These are phyloP conservation scores for Curvularia sp. DNA, from an alignment of 2,329 filamentous ascomycete genomes.

Conservation along the genomic window DNA sequence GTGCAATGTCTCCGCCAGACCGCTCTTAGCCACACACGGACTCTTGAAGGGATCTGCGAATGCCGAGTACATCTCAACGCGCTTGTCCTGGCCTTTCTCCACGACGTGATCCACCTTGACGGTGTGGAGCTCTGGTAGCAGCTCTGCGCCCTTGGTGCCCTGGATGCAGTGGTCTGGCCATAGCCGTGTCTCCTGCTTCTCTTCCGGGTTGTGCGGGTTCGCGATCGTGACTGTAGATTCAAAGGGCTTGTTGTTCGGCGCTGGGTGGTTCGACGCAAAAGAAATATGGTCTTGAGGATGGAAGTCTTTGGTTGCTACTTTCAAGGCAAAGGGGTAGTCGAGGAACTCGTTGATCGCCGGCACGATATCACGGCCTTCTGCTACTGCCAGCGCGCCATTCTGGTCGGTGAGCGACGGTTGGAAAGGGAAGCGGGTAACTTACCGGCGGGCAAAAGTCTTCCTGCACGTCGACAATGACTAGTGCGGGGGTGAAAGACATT, in stretches of 20 bases:
- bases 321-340: slow-evolving; percentile 71
- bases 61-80: slow-evolving; percentile 92
- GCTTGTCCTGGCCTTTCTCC: slow-evolving; percentile 76
- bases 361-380: slow-evolving; percentile 72
- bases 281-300: slow-evolving; percentile 86
- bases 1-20: slow-evolving; percentile 66
- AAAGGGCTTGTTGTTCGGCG: slow-evolving; percentile 71
- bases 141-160: slow-evolving; percentile 71
- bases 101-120: slow-evolving; percentile 69
- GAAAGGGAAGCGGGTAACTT: slow-evolving; percentile 43
- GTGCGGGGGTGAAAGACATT: slow-evolving; percentile 57
- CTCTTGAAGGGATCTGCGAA: slow-evolving; percentile 81
- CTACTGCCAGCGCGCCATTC: slow-evolving; percentile 86
- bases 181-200: slow-evolving; percentile 71
- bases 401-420: slow-evolving; percentile 50
- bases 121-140: slow-evolving; percentile 74
- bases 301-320: slow-evolving; percentile 90
- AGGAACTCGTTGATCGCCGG: slow-evolving; percentile 78
- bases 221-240: slow-evolving; percentile 67
- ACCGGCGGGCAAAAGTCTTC: slow-evolving; percentile 95
- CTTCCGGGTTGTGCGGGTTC: slow-evolving; percentile 69
- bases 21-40: slow-evolving; percentile 65
- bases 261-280: slow-evolving; percentile 79
- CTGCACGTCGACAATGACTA: slow-evolving; percentile 85
- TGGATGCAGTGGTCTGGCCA: slow-evolving; percentile 95